Base-by-base conservation (phyloP, 2,329 filamentous ascomycete genomes). In the Trichophyton simii region DNA sequence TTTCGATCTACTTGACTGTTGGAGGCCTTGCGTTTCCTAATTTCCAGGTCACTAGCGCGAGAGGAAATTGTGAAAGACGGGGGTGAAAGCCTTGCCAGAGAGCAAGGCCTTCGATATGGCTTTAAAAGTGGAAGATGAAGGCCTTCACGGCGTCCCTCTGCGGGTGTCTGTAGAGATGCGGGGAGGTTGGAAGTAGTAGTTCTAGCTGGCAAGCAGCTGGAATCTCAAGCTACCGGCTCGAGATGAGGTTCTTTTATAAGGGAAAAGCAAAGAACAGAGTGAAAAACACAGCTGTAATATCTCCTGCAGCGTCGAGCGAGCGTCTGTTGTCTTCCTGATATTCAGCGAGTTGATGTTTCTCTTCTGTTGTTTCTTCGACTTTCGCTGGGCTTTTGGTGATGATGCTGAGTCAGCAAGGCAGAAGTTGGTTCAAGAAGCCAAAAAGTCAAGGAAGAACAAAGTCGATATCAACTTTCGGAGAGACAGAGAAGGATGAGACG, bases 41-140 rank as follows among this genome's bases (percentile, higher is more conserved):
- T 50, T 52, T 65, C 57, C 58, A 66, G 57, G 54, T 64, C 62
- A 50, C 70, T 66, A 59, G 65, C 67, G 68, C 69, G 69, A 63
- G 67, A 68, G 63, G 67, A 67, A 71, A 71, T 71, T 52, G 62
- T 71, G 69, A 73, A 67, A 63, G n/a, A 63, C 59, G 68, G 60
- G 52, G 42, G 64, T 66, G 74, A 76, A 76, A 75, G 73, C 64
- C 74, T 71, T 73, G 72, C 73, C 55, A 44, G 59, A 31, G 63
- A 71, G 73, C 73, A 76, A 76, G 74, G 74, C 73, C 72, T 75
- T 76, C 73, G n/a, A 55, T 55, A 22, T 36, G 18, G 52, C 28
- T 55, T 36, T 4, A 20, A 28, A 55, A n/a, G 28, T 11, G 46
- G 46, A 13, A 18, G 41, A n/a, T 44, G 41, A 44, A 44, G 41